Evolutionary conservation across 2,329 filamentous ascomycete genomes (phyloP), one percentile per base, ranked within the genome.

Genomic region (Fusarium setosum): DNA sequence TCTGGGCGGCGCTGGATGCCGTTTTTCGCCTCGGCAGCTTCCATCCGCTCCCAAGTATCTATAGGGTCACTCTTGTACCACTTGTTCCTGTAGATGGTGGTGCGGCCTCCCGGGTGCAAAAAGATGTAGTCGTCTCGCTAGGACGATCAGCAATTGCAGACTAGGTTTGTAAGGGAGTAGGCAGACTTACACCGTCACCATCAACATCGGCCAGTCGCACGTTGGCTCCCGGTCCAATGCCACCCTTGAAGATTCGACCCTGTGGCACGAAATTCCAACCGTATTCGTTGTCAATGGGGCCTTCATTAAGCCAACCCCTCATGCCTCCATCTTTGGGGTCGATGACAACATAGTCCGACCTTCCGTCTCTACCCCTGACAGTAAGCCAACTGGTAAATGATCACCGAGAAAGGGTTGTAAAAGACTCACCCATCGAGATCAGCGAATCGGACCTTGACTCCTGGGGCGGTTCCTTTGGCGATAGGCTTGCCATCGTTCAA

Each of bases 181-280:
- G 51, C 48, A 15, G 67, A 56, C 3, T 49, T 26, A 50, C 32
- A 12, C 68, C 65, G n/a, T 72, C 70, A 5, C 70, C 67, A 15
- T 71, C 65, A 40, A 71, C 63, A 37, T 72, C 68, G 5, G 64
- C 67, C 35, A 72, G 56, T 17, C 68, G 34, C 2, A 71, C 65
- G 13, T 61, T 59, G 2, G 44, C 35, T 4, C 62, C 68, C 1
- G 63, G 61, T 4, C 64, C 67, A 1, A 68, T 54, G 0, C 66
- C 68, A 18, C 32, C 47, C 7, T 40, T 4, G 20, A 50, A 50
- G 7, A 38, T 38, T 24, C 21, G 32, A 11, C 20, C 32, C 11
- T 26, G 20, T 13, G 21, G 15, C 21, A 23, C 10, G 21, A 50
- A 50, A 2, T 38, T 12, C 37, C 10, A 21, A 7, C 37, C 18